Percentiles rank a stretch among this genome's conserved stretches.
These are phyloP conservation scores for Physcomitrellopsis africana DNA, from an alignment of 225 moss, liverwort and hornwort genomes.

Conservation along the genomic window DNA sequence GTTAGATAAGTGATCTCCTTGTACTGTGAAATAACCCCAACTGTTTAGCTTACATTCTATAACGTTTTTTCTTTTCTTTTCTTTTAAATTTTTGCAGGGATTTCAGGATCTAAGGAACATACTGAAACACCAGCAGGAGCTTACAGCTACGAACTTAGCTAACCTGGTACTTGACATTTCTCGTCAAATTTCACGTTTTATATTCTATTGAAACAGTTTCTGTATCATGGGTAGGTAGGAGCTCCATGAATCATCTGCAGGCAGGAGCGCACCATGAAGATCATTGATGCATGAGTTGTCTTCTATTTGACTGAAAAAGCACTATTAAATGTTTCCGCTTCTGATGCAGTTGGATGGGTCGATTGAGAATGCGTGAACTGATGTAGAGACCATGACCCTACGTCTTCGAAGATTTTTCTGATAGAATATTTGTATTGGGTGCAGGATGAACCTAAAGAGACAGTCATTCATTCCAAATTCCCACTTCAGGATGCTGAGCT, in stretches of 20 bases:
- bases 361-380: background rate
- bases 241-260: background rate
- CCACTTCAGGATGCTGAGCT: background rate
- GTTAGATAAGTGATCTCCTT: background rate
- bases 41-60: background rate
- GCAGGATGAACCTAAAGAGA: conserved; percentile 42
- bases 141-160: conserved; percentile 38
- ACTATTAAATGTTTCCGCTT: background rate
- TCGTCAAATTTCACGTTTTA: background rate
- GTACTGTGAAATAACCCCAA: background rate
- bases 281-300: background rate
- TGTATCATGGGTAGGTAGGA: background rate
- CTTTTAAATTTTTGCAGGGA: conserved; percentile 29
- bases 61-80: background rate
- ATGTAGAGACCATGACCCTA: background rate
- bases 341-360: background rate
- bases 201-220: background rate
- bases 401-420: conserved; percentile 9
- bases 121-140: conserved; percentile 53
- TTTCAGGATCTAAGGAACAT: conserved; percentile 56
- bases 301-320: background rate
- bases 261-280: background rate
- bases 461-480: background rate
- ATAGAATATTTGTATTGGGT: conserved; percentile 19
- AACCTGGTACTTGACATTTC: conserved; percentile 35